Evolutionary conservation across 106 monocot genomes (phyloP), one percentile per base, ranked within the genome.

Genomic region (Dendrobium huoshanense): DNA sequence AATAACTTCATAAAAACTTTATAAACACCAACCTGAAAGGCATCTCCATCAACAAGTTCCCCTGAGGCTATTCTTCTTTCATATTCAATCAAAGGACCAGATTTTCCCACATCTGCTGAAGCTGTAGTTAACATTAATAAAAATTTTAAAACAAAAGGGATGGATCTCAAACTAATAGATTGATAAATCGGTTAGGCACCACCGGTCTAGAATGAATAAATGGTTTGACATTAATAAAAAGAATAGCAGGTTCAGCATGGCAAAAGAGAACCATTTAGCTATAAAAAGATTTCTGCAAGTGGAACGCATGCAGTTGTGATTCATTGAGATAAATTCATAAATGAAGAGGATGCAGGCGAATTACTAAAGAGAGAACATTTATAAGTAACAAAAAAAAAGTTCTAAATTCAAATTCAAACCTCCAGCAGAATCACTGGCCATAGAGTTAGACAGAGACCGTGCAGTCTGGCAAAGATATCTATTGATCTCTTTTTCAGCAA

Each of bases 41-140:
- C 72, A 78, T 98, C 97, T 31, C 97, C 97, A 88, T 92, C 97
- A 81, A 83, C 47, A 78, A 98, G 88, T 22, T 94, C 97, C 37
- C 92, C 91, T 18, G 89, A 88, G 45, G 89, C 82, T 55, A 94
- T 91, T 89, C 94, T 94, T 84, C 89, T 85, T 59, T 89, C 94
- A 82, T 98, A 95, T 77, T 94, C 97, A 73, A 77, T 51, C 67
- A 94, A 81, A 73, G 97, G 97, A 6, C 97, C 97, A 72, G 77
- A 86, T 73, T 74, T 85, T 79, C 77, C 91, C 47, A 61, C 78
- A 83, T 79, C 86, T 75, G 43, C 42, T 75, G 48, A 25, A 41
- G 19, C 40, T 83, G 7, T 1, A 15, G 48, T 51, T 48, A 22
- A 40, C 20, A 84, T 41, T 25, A 40, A 48, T 13, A 33, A 86